Conservation (phyloP, 2,329 filamentous ascomycete species). For the Pseudogymnoascus sp. region DNA sequence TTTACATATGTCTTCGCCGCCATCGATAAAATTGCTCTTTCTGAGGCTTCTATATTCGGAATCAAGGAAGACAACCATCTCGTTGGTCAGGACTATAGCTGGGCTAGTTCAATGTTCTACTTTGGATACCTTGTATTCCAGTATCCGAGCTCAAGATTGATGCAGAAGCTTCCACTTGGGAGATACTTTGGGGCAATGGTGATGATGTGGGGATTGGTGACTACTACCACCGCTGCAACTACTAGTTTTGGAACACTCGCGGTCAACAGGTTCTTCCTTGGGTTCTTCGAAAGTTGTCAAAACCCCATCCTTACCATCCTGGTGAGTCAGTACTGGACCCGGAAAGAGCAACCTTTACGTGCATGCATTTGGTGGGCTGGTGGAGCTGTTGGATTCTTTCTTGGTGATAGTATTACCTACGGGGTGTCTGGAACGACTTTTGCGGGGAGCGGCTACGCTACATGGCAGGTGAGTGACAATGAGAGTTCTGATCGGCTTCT, state of each 20-base stretch:
- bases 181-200: constrained; percentile 24
- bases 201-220: constrained; percentile 14
- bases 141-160: constrained; percentile 31
- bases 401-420: no score
- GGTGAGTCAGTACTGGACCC: no score
- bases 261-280: constrained; percentile 24
- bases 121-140: constrained; percentile 27
- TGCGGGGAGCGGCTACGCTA: no score
- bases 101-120: constrained; percentile 12
- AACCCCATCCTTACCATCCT: constrained; percentile 18
- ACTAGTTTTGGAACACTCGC: constrained; percentile 17
- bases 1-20: no score
- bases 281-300: constrained; percentile 22
- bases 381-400: constrained; percentile 20
- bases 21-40: constrained; percentile 3
- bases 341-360: no score
- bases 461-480: no score
- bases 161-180: constrained; percentile 32
- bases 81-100: constrained; percentile 21
- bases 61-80: constrained; percentile 25
- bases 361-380: constrained; percentile 30
- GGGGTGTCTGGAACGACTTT: no score
- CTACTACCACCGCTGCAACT: constrained; percentile 16
- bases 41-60: background rate
- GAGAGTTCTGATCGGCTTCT: no score